Percentiles rank a stretch among this genome's conserved stretches.
Evolutionary conservation across 164 flowering plant genomes (phyloP).

Genomic region (Aristolochia contorta): DNA sequence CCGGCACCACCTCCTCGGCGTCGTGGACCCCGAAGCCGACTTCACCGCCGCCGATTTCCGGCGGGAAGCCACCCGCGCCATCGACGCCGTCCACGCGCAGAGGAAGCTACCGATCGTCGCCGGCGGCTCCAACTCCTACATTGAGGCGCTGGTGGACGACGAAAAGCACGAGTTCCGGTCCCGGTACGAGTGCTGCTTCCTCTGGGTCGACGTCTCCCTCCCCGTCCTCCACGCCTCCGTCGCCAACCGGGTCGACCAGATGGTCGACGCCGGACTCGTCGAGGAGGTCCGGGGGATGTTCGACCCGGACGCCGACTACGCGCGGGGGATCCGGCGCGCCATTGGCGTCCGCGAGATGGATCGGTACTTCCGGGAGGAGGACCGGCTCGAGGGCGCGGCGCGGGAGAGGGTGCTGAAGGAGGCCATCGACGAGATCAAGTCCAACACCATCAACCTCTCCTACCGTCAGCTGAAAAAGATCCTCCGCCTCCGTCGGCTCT

Average conservation of each 20-base stretch:
- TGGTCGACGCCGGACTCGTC: slow-evolving; percentile 56
- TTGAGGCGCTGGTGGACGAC: slow-evolving; percentile 48
- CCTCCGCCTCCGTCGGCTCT: slow-evolving; percentile 21
- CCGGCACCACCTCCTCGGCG: slow-evolving; percentile 66
- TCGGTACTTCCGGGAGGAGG: slow-evolving; percentile 27
- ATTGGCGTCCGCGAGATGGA: slow-evolving; percentile 76
- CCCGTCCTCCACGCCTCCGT: slow-evolving; percentile 41
- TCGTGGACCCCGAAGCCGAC: slow-evolving; percentile 31
- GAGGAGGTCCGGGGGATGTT: slow-evolving; percentile 42
- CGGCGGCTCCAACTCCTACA: slow-evolving; percentile 81
- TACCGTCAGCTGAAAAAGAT: slow-evolving; percentile 52
- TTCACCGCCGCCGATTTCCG: slow-evolving; percentile 50
- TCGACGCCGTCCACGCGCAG: slow-evolving; percentile 30
- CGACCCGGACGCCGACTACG: slow-evolving; percentile 37
- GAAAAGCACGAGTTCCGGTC: slow-evolving; percentile 22
- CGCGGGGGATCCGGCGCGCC: slow-evolving; percentile 50
- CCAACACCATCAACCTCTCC: slow-evolving; percentile 45
- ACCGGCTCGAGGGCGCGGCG: slow-evolving; percentile 9
- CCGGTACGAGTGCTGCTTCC: slow-evolving; percentile 55
- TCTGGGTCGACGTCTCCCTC: slow-evolving; percentile 67
- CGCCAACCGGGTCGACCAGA: slow-evolving; percentile 49
- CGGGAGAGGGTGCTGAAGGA: slow-evolving; percentile 20
- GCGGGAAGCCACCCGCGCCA: slow-evolving; percentile 22
- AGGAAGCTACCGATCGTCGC: slow-evolving; percentile 62
- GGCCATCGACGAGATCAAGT: slow-evolving; percentile 43